These are phyloP conservation scores for Aspergillus biplanus DNA, from an alignment of 495 filamentous ascomycete species.

Conservation along the genomic window DNA sequence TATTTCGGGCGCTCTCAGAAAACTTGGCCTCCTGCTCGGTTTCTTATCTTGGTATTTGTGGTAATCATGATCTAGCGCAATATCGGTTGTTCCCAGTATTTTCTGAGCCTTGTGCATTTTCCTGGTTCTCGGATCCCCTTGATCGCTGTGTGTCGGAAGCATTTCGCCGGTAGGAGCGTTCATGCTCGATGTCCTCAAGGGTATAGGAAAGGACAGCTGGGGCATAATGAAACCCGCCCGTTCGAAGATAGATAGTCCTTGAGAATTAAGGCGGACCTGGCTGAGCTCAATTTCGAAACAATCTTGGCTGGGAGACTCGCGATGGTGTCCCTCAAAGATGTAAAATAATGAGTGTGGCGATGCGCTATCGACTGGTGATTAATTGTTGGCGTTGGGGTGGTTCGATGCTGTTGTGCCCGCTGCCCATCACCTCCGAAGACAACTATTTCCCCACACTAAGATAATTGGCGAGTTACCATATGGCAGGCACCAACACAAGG, in stretches of 20 bases:
- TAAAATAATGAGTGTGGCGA: too few species aligned
- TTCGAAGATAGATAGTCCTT: neutral
- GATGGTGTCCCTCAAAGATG: neutral
- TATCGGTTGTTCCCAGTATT: conserved; percentile 41
- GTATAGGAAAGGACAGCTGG: conserved; percentile 30
- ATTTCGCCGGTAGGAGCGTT: conserved; percentile 21
- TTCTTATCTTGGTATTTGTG: conserved; percentile 27
- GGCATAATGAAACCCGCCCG: conserved; percentile 14
- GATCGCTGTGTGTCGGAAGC: conserved; percentile 23
- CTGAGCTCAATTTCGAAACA: neutral
- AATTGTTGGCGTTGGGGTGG: neutral
- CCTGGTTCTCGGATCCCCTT: conserved; percentile 25
- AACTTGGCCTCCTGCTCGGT: conserved; percentile 32
- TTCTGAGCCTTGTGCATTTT: conserved; percentile 42
- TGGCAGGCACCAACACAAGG: neutral
- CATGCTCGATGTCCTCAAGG: conserved; percentile 39
- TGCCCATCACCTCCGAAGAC: neutral
- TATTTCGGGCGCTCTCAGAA: conserved; percentile 35
- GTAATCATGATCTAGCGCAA: conserved; percentile 31
- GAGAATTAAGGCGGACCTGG: neutral
- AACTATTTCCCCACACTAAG: conserved; percentile 6
- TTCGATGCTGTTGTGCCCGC: neutral
- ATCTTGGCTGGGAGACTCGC: neutral
- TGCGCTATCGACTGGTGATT: neutral
- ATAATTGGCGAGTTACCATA: neutral